Conservation (phyloP, 371 early-diverging fungal species). For the Mucor velutinosus region DNA sequence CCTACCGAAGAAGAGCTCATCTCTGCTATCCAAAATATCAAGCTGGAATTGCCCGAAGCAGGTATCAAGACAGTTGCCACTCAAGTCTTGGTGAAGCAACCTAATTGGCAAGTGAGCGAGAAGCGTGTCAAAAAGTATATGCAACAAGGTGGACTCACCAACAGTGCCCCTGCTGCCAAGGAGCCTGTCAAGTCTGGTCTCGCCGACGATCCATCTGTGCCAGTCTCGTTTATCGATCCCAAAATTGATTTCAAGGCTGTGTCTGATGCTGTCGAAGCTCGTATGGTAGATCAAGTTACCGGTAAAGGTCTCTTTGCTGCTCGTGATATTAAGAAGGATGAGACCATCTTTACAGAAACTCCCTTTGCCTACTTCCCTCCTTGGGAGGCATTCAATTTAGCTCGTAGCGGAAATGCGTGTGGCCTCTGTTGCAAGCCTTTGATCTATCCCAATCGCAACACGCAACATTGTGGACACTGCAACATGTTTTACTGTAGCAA, state of each 20-base stretch:
- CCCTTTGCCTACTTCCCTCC: slow-evolving; percentile 69
- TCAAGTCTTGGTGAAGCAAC: slow-evolving; percentile 44
- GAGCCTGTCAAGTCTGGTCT: slow-evolving; percentile 46
- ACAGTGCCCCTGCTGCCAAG: slow-evolving; percentile 3
- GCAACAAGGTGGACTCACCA: slow-evolving; percentile 53
- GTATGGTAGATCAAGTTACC: slow-evolving; percentile 62
- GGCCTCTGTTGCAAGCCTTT: slow-evolving; percentile 62
- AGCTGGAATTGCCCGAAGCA: slow-evolving; percentile 52
- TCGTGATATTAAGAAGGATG: slow-evolving; percentile 57
- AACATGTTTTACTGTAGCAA: slow-evolving; percentile 59
- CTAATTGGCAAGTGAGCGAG: slow-evolving; percentile 66
- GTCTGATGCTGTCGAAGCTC: slow-evolving; percentile 41
- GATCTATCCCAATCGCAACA: slow-evolving; percentile 34
- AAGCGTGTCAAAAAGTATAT: slow-evolving; percentile 71
- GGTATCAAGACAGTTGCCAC: slow-evolving; percentile 62
- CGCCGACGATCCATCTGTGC: slow-evolving; percentile 61
- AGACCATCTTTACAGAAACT: slow-evolving; percentile 58
- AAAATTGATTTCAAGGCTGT: slow-evolving; percentile 51
- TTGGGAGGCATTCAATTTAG: slow-evolving; percentile 57
- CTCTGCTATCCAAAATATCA: slow-evolving; percentile 49
- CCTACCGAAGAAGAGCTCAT: slow-evolving; percentile 44
- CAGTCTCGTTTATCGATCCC: slow-evolving; percentile 65
- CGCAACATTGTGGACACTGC: slow-evolving; percentile 54
- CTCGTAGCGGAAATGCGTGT: slow-evolving; percentile 57
- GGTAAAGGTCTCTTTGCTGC: slow-evolving; percentile 70